Conservation (phyloP, 768 basidiomycete genomes). For the Kwoniella sp. region DNA sequence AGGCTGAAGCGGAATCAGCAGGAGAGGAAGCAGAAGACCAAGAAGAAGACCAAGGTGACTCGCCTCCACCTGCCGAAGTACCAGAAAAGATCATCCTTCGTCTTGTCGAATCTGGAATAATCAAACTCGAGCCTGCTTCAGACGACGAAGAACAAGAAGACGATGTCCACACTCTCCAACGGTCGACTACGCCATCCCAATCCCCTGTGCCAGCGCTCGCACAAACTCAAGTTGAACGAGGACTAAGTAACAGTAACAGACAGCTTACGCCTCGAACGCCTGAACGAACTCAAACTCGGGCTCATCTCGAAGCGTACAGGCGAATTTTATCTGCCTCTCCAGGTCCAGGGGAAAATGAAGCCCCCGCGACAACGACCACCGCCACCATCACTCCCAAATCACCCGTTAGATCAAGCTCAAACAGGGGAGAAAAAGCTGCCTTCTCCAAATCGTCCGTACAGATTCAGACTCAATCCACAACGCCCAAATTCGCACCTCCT, state of each 20-base stretch:
- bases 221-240: background rate
- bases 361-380: background rate
- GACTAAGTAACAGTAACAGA: too few species aligned
- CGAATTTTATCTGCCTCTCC: background rate
- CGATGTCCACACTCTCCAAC: background rate
- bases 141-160: constrained; percentile 19
- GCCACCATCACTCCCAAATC: background rate
- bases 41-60: background rate
- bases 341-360: background rate
- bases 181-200: background rate
- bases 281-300: background rate
- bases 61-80: constrained; percentile 14
- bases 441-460: too few species aligned
- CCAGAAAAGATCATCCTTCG: constrained; percentile 19
- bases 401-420: too few species aligned
- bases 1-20: constrained; percentile 1
- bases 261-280: background rate
- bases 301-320: background rate
- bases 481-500: background rate
- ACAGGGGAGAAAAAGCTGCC: too few species aligned
- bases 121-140: constrained; percentile 22
- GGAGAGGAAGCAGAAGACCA: constrained; percentile 3
- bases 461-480: background rate
- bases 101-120: constrained; percentile 15
- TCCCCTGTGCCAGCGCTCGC: background rate